These are phyloP conservation scores for Lepidium aucheri DNA, from an alignment of 345 rosid species.

Conservation along the genomic window DNA sequence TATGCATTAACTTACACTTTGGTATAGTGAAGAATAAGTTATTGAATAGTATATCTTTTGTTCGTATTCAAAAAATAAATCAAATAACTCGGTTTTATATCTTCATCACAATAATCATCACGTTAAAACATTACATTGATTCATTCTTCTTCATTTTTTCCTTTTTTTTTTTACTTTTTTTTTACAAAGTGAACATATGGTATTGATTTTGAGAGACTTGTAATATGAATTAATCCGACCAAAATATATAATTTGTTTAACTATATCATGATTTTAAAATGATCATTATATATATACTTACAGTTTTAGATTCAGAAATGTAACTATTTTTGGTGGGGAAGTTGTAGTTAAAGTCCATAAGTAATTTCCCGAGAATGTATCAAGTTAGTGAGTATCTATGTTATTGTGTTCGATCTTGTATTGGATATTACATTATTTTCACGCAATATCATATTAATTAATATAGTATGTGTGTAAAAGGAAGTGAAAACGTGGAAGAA, in stretches of 20 bases:
- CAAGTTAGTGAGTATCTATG: neutral
- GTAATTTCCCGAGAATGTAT: neutral
- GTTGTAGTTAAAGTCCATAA: neutral
- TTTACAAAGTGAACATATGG: neutral
- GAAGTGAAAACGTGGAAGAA: conserved; percentile 16
- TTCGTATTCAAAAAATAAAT: neutral
- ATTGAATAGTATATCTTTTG: neutral
- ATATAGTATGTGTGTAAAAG: neutral
- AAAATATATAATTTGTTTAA: neutral
- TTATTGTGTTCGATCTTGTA: neutral
- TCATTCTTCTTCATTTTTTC: neutral
- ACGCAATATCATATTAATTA: neutral
- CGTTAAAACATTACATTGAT: neutral
- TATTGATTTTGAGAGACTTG: neutral
- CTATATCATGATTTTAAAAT: neutral
- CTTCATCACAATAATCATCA: neutral
- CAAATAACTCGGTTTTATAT: neutral
- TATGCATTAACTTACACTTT: neutral
- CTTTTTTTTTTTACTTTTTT: neutral
- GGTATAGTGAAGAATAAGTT: neutral
- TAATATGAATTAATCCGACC: neutral
- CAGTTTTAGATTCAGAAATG: neutral
- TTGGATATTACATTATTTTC: neutral
- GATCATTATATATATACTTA: neutral
- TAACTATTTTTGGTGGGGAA: neutral